Conservation (phyloP, 225 moss, liverwort and hornwort species). For the Physcomitrellopsis africana region DNA sequence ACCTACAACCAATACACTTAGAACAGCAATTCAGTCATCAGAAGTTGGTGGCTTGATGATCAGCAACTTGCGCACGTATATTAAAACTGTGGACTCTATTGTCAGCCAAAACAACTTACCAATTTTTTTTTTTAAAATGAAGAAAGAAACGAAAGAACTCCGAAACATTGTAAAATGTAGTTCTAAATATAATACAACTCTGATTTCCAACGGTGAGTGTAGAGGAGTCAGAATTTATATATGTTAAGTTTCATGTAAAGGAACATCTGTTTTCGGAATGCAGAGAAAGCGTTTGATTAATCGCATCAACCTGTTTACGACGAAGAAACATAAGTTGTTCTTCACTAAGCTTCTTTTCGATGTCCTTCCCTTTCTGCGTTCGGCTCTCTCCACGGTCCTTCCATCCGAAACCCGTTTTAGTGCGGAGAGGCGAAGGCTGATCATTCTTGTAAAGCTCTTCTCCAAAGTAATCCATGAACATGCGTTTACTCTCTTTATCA, state of each 20-base stretch:
- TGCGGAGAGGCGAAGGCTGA: constrained; percentile 37
- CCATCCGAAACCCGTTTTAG: constrained; percentile 45
- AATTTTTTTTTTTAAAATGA: background rate
- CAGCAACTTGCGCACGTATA: constrained; percentile 23
- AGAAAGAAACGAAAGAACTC: constrained; percentile 10
- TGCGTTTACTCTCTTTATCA: constrained; percentile 45
- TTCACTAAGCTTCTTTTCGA: constrained; percentile 41
- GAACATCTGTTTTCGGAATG: background rate
- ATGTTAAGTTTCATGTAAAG: background rate
- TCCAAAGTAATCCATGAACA: constrained; percentile 53
- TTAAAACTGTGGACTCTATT: constrained; percentile 2
- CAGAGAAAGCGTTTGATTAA: background rate
- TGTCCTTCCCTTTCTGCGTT: constrained; percentile 34
- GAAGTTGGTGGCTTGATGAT: background rate
- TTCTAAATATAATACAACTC: background rate
- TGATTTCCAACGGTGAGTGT: constrained; percentile 9
- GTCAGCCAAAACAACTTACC: constrained; percentile 6
- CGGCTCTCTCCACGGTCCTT: constrained; percentile 36
- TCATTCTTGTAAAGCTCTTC: constrained; percentile 43
- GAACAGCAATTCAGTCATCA: constrained; percentile 25
- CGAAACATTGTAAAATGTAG: constrained; percentile 1
- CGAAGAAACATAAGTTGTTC: constrained; percentile 51
- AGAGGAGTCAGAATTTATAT: constrained; percentile 18
- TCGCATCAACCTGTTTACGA: constrained; percentile 45
- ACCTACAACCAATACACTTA: constrained; percentile 34